phyloP scores from a whole-genome alignment of 352 stramenopile genomes.

The Globisporangium alternatum region DNA sequence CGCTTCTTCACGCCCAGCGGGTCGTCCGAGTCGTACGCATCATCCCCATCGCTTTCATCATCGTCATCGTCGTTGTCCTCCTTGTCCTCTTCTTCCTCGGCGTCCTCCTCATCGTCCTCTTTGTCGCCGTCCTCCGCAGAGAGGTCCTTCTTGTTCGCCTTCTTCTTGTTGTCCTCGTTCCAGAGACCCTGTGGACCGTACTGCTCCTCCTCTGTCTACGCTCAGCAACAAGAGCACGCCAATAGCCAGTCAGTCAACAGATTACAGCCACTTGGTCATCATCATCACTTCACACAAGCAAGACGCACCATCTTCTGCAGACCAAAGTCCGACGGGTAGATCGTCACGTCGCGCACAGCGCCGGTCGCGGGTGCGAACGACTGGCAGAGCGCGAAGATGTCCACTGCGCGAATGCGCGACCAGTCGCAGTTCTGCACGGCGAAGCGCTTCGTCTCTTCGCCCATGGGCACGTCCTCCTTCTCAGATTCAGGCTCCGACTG shows the following conservation, averaged over 20 bases:
- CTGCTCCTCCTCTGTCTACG: slow-evolving; percentile 79
- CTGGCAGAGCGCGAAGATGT: slow-evolving; percentile 94
- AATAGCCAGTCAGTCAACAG: background rate
- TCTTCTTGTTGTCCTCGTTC: slow-evolving; percentile 43
- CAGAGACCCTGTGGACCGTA: slow-evolving; percentile 65
- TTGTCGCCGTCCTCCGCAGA: slow-evolving; percentile 19
- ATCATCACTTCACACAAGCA: background rate
- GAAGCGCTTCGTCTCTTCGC: slow-evolving; percentile 86
- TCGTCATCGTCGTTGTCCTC: slow-evolving; percentile 22
- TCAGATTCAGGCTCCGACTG: slow-evolving; percentile 41
- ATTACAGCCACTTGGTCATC: background rate
- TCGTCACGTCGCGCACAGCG: slow-evolving; percentile 88
- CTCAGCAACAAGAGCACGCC: slow-evolving; percentile 1
- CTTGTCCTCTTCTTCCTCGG: slow-evolving; percentile 9
- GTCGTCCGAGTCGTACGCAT: slow-evolving; percentile 68
- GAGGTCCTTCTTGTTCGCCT: slow-evolving; percentile 17
- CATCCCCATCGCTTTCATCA: slow-evolving; percentile 24
- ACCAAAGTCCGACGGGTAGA: slow-evolving; percentile 97
- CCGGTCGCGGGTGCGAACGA: slow-evolving; percentile 92
- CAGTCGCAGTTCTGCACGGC: slow-evolving; percentile 97
- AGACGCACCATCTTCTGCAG: slow-evolving; percentile 88
- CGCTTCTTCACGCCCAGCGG: slow-evolving; percentile 65
- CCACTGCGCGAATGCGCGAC: slow-evolving; percentile 93
- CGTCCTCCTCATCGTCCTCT: slow-evolving; percentile 22
- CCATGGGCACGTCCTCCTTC: slow-evolving; percentile 77